These are phyloP conservation scores for Sutorius eximius DNA, from an alignment of 1,284 basidiomycete species.

Conservation along the genomic window DNA sequence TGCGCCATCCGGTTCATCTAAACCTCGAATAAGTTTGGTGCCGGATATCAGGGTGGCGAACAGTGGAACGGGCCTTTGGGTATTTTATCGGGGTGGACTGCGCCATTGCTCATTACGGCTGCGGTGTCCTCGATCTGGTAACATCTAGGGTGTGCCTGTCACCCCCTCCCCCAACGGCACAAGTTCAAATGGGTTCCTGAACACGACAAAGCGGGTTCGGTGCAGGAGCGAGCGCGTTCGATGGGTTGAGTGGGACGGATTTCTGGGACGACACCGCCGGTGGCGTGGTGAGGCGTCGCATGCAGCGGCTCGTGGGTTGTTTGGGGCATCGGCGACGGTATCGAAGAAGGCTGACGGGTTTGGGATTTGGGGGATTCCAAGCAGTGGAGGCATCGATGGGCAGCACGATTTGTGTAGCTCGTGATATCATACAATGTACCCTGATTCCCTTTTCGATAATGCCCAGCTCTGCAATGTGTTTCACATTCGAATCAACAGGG, in stretches of 20 bases:
- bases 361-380: conserved; percentile 78
- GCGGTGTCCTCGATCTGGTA: conserved; percentile 34
- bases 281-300: conserved; percentile 14
- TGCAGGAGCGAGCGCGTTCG: background rate
- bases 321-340: conserved; percentile 41
- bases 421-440: too few relatives aligned
- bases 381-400: conserved; percentile 36
- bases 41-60: conserved; percentile 42
- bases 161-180: background rate
- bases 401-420: too few relatives aligned
- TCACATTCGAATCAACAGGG: too few relatives aligned
- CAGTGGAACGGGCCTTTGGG: conserved; percentile 61
- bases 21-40: conserved; percentile 7
- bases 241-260: conserved; percentile 35
- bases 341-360: conserved; percentile 79
- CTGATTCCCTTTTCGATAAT: too few relatives aligned
- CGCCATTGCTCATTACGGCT: conserved; percentile 29
- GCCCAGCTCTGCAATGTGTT: too few relatives aligned
- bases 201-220: too few relatives aligned
- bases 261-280: conserved; percentile 53
- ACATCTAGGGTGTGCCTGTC: conserved; percentile 42
- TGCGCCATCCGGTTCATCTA: conserved; percentile 22
- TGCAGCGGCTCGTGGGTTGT: conserved; percentile 35
- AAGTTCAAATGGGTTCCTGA: conserved; percentile 18
- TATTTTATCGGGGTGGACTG: conserved; percentile 59